Evolutionary conservation across 768 basidiomycete genomes (phyloP).

Genomic region (Cystobasidium onofrii): DNA sequence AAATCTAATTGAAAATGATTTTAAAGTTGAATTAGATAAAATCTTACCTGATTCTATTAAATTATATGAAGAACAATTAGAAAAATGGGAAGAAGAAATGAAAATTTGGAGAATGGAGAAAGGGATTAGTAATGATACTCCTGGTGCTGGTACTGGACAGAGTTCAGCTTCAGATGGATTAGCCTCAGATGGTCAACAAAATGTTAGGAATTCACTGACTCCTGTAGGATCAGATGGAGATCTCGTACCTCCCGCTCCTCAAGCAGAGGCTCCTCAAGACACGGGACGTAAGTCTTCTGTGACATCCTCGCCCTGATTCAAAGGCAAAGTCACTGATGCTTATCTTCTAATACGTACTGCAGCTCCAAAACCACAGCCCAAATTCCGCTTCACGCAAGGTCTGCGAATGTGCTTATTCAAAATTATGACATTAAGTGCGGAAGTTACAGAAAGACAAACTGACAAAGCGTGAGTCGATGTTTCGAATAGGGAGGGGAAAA

Average conservation of each 20-base stretch:
- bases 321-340: neutral
- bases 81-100: conserved; percentile 57
- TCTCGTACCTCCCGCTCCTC: neutral
- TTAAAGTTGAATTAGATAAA: conserved; percentile 57
- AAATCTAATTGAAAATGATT: conserved; percentile 57
- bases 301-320: no score
- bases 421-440: conserved; percentile 70
- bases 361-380: conserved; percentile 54
- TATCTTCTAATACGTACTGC: neutral
- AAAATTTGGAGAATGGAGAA: neutral
- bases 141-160: neutral
- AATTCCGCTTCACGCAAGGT: conserved; percentile 66
- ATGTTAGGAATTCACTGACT: neutral
- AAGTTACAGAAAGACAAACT: conserved; percentile 57
- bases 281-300: conserved; percentile 38
- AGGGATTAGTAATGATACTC: neutral
- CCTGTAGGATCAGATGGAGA: conserved; percentile 7
- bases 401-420: conserved; percentile 77
- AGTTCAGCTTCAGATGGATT: neutral
- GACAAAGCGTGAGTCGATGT: conserved; percentile 44
- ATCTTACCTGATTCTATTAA: conserved; percentile 63
- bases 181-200: neutral
- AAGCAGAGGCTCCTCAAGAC: neutral
- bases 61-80: conserved; percentile 64
- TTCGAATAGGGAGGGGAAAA: neutral